A percentile compares a stretch with the other conserved stretches of the same genome.
These are phyloP conservation scores for Oryza officinalis DNA, from an alignment of 176 grass and related monocot genomes.

Conservation along the genomic window DNA sequence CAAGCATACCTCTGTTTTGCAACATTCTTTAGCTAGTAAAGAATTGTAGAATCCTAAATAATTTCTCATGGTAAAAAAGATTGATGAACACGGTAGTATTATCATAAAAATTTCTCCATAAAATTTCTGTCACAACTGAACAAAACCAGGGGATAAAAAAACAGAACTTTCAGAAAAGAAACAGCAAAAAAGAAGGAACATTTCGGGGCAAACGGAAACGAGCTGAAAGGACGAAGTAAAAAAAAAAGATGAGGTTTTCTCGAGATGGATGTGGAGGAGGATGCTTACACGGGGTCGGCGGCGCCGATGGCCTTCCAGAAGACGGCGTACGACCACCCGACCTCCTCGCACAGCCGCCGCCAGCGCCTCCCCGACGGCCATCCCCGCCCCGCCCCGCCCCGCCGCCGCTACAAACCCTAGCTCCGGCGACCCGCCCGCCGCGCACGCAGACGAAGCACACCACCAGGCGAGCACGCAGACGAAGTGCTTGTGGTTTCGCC, in stretches of 20 bases:
- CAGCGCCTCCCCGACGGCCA: slow-evolving; percentile 74
- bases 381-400: slow-evolving; percentile 10
- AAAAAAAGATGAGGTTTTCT: slow-evolving; percentile 9
- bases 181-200: neutral
- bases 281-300: slow-evolving; percentile 69
- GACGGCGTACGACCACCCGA: slow-evolving; percentile 95
- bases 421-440: slow-evolving; percentile 15
- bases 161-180: neutral
- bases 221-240: neutral
- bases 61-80: neutral
- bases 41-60: neutral
- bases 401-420: neutral
- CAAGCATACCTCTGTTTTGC: neutral
- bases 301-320: slow-evolving; percentile 85
- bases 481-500: neutral
- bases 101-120: neutral
- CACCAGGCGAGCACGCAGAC: neutral
- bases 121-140: neutral
- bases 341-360: slow-evolving; percentile 73
- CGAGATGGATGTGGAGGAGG: slow-evolving; percentile 12
- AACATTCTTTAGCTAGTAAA: neutral
- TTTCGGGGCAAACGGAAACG: neutral
- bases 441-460: neutral
- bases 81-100: slow-evolving; percentile 6
- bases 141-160: slow-evolving; percentile 2